Evolutionary conservation across 257 asterid species (phyloP).

Genomic region (Solanum chiquidenum): DNA sequence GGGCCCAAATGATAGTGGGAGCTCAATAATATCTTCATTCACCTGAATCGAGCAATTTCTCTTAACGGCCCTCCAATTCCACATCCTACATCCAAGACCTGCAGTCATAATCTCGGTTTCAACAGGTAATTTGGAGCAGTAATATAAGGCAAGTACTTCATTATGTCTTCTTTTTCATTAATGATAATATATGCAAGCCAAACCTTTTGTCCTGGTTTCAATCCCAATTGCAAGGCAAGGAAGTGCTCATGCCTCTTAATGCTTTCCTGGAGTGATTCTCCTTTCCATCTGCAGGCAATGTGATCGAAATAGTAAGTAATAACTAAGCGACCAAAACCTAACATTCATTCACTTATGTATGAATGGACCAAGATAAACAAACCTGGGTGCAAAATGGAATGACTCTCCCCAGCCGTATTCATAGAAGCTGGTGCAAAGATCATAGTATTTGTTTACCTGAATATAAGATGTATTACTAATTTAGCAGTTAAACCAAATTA

Average conservation of each 20-base stretch:
- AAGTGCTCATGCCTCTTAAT: conserved; percentile 91
- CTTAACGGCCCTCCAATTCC: conserved; percentile 98
- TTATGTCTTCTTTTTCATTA: not conserved
- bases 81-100: conserved; percentile 99
- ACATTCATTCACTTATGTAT: not conserved
- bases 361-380: not conserved
- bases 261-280: conserved; percentile 90
- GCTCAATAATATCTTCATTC: not conserved
- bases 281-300: conserved; percentile 58
- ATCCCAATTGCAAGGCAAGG: conserved; percentile 80
- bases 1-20: not conserved
- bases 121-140: not conserved
- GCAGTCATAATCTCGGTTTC: conserved; percentile 3
- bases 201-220: conserved; percentile 89
- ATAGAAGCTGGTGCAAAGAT: conserved; percentile 95
- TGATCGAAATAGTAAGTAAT: not conserved
- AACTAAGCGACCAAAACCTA: not conserved
- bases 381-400: conserved; percentile 98
- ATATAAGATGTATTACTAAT: not conserved
- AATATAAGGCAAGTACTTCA: not conserved
- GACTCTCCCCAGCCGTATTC: conserved; percentile 99
- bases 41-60: conserved; percentile 96
- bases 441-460: conserved; percentile 97
- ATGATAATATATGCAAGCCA: not conserved
- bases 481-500: not conserved